Conservation (phyloP, 305 asterid genomes). For the Solanum hybrid region DNA sequence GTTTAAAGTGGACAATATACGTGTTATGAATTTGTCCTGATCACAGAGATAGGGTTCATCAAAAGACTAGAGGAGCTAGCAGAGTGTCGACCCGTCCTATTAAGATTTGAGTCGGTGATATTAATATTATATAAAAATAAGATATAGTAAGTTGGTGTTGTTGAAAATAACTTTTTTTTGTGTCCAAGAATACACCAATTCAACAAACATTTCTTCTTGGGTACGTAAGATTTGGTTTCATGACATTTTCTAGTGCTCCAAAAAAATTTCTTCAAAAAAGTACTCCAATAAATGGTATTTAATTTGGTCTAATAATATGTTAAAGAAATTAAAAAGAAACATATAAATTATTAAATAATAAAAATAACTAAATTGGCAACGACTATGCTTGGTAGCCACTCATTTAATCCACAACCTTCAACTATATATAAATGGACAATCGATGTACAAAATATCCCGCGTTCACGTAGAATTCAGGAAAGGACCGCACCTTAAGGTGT, state of each 20-base stretch:
- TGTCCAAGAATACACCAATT: background rate
- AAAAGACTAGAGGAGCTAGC: background rate
- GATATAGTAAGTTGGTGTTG: background rate
- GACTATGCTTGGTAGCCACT: background rate
- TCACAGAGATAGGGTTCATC: accelerated
- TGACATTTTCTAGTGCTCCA: background rate
- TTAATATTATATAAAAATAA: background rate
- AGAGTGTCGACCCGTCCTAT: background rate
- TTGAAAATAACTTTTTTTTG: background rate
- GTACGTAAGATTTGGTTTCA: background rate
- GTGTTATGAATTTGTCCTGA: background rate
- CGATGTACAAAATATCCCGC: accelerated
- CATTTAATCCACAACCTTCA: background rate
- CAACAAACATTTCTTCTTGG: background rate
- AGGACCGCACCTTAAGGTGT: accelerated
- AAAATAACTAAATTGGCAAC: background rate
- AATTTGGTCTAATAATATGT: background rate
- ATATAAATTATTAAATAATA: background rate
- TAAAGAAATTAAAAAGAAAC: background rate
- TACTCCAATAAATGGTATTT: background rate
- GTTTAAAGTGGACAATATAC: background rate
- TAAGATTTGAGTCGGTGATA: background rate
- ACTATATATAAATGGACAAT: background rate
- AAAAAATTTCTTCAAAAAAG: background rate
- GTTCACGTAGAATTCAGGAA: background rate